Evolutionary conservation across 441 rosid species (phyloP).

Genomic region (Biscutella auriculata): DNA sequence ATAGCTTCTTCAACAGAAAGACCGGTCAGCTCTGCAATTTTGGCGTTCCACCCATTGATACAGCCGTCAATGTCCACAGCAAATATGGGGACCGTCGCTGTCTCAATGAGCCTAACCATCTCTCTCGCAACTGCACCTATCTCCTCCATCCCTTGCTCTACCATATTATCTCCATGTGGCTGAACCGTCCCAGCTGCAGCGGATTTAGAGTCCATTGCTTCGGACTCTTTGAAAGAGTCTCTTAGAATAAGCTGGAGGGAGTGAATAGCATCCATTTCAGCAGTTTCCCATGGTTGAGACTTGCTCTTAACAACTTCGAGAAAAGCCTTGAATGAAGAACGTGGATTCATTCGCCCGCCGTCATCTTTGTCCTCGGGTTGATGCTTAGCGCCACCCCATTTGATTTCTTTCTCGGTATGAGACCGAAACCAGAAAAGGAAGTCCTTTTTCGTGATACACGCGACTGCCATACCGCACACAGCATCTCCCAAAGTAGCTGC

Average conservation of each 20-base stretch:
- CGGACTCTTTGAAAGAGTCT: slow-evolving; percentile 69
- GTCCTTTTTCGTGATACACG: slow-evolving; percentile 65
- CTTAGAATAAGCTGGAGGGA: slow-evolving; percentile 86
- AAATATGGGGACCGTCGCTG: slow-evolving; percentile 91
- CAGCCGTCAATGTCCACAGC: slow-evolving; percentile 69
- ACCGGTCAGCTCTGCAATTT: slow-evolving; percentile 78
- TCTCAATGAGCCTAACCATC: slow-evolving; percentile 94
- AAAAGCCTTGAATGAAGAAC: slow-evolving; percentile 89
- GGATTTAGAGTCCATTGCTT: slow-evolving; percentile 57
- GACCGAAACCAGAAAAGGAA: slow-evolving; percentile 94
- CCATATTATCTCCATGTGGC: slow-evolving; percentile 32
- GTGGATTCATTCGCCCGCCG: slow-evolving; percentile 86
- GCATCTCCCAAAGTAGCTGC: slow-evolving; percentile 84
- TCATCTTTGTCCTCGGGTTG: slow-evolving; percentile 94
- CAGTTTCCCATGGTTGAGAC: slow-evolving; percentile 84
- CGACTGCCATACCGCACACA: slow-evolving; percentile 97
- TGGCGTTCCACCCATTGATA: slow-evolving; percentile 92
- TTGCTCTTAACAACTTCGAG: slow-evolving; percentile 90
- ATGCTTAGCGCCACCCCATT: slow-evolving; percentile 99
- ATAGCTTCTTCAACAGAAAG: slow-evolving; percentile 83
- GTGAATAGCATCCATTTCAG: slow-evolving; percentile 97
- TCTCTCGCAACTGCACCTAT: slow-evolving; percentile 92
- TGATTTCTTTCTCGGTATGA: slow-evolving; percentile 78
- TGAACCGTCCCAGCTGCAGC: slow-evolving; percentile 28
- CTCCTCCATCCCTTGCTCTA: slow-evolving; percentile 71